phyloP scores from a whole-genome alignment of 805 yeast genomes.

The Candida maltosa region DNA sequence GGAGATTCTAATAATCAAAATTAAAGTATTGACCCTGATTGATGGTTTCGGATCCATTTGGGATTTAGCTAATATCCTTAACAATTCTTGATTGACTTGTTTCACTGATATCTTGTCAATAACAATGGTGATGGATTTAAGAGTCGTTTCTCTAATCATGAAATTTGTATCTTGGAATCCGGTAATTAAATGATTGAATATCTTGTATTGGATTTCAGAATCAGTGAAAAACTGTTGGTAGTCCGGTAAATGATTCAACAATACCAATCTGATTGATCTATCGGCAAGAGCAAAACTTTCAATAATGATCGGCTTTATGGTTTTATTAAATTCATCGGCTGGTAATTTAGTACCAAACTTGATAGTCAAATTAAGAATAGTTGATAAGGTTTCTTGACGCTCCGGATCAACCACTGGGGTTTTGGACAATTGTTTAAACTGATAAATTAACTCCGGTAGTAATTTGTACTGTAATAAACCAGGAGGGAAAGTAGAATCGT shows the following conservation, averaged over 20 bases:
- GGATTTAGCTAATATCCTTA: constrained; percentile 76
- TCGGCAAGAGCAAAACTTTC: constrained; percentile 65
- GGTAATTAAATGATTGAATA: constrained; percentile 65
- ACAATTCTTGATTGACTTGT: constrained; percentile 80
- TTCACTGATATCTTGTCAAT: constrained; percentile 68
- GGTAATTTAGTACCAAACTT: constrained; percentile 28
- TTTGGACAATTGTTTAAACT: constrained; percentile 30
- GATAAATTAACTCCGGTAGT: constrained; percentile 64
- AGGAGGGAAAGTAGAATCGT: constrained; percentile 35
- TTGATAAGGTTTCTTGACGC: constrained; percentile 34
- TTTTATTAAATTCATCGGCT: constrained; percentile 32
- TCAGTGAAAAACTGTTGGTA: constrained; percentile 50
- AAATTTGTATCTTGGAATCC: constrained; percentile 87
- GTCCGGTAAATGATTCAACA: constrained; percentile 60
- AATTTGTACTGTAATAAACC: constrained; percentile 56
- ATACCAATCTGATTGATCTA: constrained; percentile 70
- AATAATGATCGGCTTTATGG: constrained; percentile 61
- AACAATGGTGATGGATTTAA: constrained; percentile 61
- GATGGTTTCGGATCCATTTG: constrained; percentile 76
- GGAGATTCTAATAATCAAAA: constrained; percentile 66
- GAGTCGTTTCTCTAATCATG: constrained; percentile 75
- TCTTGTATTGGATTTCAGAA: constrained; percentile 61
- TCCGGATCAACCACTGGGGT: constrained; percentile 16
- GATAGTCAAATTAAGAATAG: constrained; percentile 40
- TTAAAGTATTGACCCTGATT: constrained; percentile 73